These are phyloP conservation scores for Xylaria longipes DNA, from an alignment of 495 filamentous ascomycete genomes.

Conservation along the genomic window DNA sequence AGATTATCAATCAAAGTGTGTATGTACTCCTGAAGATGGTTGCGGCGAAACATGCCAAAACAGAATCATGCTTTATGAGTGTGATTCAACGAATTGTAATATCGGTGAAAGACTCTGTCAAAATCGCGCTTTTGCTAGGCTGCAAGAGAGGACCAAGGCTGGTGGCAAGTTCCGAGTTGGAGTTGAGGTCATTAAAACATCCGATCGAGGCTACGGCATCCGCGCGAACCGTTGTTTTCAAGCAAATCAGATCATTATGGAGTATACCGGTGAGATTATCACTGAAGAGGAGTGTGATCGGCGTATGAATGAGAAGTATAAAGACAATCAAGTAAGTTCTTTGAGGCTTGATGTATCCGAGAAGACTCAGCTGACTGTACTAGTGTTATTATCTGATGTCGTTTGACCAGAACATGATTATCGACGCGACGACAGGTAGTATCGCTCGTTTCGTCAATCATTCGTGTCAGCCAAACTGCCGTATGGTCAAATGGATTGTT, in stretches of 20 bases:
- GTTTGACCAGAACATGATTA: slow-evolving; percentile 98
- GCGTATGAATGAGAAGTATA: slow-evolving; percentile 90
- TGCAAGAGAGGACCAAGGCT: slow-evolving; percentile 75
- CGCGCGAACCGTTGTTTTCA: slow-evolving; percentile 87
- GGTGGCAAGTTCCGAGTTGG: slow-evolving; percentile 87
- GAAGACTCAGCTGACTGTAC: slow-evolving; percentile 36
- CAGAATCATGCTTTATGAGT: slow-evolving; percentile 95
- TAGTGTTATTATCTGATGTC: slow-evolving; percentile 98
- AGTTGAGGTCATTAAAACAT: slow-evolving; percentile 92
- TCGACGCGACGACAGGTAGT: slow-evolving; percentile 93
- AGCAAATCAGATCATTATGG: slow-evolving; percentile 93
- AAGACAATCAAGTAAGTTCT: slow-evolving; percentile 79
- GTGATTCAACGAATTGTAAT: slow-evolving; percentile 87
- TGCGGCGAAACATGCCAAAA: slow-evolving; percentile 93
- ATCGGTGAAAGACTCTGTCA: slow-evolving; percentile 72
- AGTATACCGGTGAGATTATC: slow-evolving; percentile 97
- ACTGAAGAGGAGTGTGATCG: slow-evolving; percentile 91
- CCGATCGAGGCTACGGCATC: slow-evolving; percentile 88
- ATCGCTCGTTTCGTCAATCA: slow-evolving; percentile 99
- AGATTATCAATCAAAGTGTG: slow-evolving; percentile 75
- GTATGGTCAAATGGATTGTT: slow-evolving; percentile 98
- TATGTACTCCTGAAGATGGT: slow-evolving; percentile 76
- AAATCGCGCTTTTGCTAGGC: slow-evolving; percentile 85
- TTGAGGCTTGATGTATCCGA: background rate
- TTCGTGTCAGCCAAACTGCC: slow-evolving; percentile 95